Evolutionary conservation across 2,329 filamentous ascomycete species (phyloP), one percentile per base, ranked within the genome.

Genomic region (Hypocrella siamensis): DNA sequence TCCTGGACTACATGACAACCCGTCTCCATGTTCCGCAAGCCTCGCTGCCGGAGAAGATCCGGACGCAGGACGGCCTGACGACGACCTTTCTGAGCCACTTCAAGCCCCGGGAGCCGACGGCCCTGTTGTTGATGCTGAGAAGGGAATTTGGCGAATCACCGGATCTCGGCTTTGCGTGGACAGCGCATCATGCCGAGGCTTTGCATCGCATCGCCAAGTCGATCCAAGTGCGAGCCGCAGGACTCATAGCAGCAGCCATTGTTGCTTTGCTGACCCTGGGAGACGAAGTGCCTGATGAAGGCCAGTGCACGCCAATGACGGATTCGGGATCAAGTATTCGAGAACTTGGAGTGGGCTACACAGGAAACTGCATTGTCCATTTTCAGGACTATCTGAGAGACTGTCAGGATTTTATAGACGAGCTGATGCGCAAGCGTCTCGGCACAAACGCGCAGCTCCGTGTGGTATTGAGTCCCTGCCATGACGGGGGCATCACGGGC

Each of bases 291-390:
- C 58, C 57, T 47, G 14, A 40, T 57, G 24, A 50, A 28, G 35
- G 39, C 10, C 37, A 41, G 11, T 9, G 3, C 10, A 35, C 32
- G 6, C 17, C 24, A 9, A 26, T 35, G 4, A 36, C 38, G 21
- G 34, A 29, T 8, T 15, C 31, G 25, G 15, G 25, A 26, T 14
- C 11, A n/a, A 37, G 35, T 25, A 39, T 49, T 36, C 42, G 57
- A 38, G 75, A 82, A 42, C 51, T 88, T 19, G 74, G 82, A 2
- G 77, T 86, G 16, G 81, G 80, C 1, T 86, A 83, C 47, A 84
- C 81, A 0, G 81, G 81, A 19, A 78, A 79, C 6, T 84, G 80
- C 45, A 86, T 86, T 36, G 70, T 75, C n/a, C 73, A 81, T 44
- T 84, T 84, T 44, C 79, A 81, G 30, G 67, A 79, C 42, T 85